Evolutionary conservation across 768 basidiomycete genomes (phyloP).

Genomic region (Mycena polygramma): DNA sequence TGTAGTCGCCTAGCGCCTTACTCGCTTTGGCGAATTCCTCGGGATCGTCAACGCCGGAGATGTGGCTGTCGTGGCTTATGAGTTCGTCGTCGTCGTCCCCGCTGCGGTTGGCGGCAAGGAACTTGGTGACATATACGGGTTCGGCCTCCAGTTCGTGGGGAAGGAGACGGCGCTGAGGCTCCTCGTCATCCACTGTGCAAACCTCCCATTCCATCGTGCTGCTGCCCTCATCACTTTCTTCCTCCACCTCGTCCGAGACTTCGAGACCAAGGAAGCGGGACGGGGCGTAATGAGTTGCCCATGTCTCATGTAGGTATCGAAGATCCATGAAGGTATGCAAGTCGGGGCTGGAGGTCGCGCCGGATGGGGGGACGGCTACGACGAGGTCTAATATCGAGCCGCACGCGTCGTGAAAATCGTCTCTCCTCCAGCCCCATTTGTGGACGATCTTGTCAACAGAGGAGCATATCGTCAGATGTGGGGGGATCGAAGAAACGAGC

Average conservation of each 20-base stretch:
- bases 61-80: conserved; percentile 11
- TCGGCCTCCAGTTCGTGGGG: conserved; percentile 17
- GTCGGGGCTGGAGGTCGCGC: too few relatives aligned
- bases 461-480: too few relatives aligned
- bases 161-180: conserved; percentile 16
- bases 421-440: too few relatives aligned
- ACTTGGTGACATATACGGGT: background rate
- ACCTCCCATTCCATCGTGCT: conserved; percentile 26
- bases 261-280: conserved; percentile 14
- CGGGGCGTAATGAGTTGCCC: too few relatives aligned
- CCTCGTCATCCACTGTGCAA: background rate
- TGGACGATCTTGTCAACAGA: too few relatives aligned
- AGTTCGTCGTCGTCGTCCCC: background rate
- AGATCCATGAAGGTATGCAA: too few relatives aligned
- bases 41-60: conserved; percentile 22
- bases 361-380: too few relatives aligned
- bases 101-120: background rate
- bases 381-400: too few relatives aligned
- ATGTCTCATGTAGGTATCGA: too few relatives aligned
- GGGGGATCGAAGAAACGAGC: too few relatives aligned
- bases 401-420: too few relatives aligned
- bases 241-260: too few relatives aligned
- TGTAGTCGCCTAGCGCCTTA: conserved; percentile 4
- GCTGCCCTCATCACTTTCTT: conserved; percentile 4
- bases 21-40: conserved; percentile 15